Base-by-base conservation (phyloP, 2,329 filamentous ascomycete genomes). In the Hymenoscyphus occultus region DNA sequence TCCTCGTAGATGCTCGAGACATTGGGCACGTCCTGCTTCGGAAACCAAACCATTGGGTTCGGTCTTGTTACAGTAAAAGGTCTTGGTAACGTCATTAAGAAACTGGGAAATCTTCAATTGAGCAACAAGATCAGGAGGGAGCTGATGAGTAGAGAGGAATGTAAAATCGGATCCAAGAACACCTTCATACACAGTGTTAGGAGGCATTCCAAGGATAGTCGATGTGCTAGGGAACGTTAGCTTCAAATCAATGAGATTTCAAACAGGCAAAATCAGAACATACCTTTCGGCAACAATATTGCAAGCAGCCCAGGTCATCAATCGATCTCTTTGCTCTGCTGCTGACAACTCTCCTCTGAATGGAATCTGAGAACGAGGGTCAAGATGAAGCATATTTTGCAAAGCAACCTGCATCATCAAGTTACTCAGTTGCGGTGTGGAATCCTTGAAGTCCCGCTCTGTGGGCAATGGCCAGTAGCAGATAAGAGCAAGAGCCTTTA, bases 161-260 rank as follows among this genome's bases (percentile, higher is more conserved):
- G 39, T 59, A 22, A 59, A 79, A 57, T 76, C 78, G 4, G 77
- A 77, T 16, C 77, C 79, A 45, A 84, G 78, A 3, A 82, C 88
- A 78, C 80, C 88, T 72, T 84, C 87, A 75, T 83, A 89, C 61
- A 82, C 78, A 42, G 83, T 88, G 67, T 84, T 83, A 16, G 87
- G 84, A 19, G 87, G 87, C 72, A 89, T 86, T 12, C 87, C 87
- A 72, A 88, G 86, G n/a, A 86, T 85, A n/a, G 86, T 89, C 16
- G 85, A 85, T 65, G 89, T 85, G 61, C 84, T 86, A 51, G 4
- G 9, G 7, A 6, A 35, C 14, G 31, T 63, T 40, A 35, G 14
- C 32, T 56, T 58, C 60, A n/a, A 32, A 10, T 10, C 35, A n/a
- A 61, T 45, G 13, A 0, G 62, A 10, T 35, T 35, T 35, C 1